Conservation (phyloP, 2,329 filamentous ascomycete genomes). For the Triangularia verruculosa region DNA sequence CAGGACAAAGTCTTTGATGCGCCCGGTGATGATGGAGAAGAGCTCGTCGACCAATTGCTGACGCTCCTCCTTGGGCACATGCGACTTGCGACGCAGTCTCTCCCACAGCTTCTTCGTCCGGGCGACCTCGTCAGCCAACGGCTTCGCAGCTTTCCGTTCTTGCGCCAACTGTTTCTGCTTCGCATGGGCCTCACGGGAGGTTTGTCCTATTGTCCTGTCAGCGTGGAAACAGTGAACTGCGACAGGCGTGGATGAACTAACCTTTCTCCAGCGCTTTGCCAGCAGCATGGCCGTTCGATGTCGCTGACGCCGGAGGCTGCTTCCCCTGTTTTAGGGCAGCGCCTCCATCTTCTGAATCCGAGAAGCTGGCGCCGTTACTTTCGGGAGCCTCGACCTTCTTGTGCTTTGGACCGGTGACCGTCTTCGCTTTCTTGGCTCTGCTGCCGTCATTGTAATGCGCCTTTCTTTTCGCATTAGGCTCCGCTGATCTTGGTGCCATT, state of each 20-base stretch:
- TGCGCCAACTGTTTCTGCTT: constrained; percentile 87
- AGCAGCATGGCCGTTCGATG: constrained; percentile 29
- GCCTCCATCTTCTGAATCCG: constrained; percentile 54
- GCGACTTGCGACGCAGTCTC: constrained; percentile 84
- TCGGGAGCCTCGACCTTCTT: constrained; percentile 37
- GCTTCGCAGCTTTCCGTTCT: constrained; percentile 90
- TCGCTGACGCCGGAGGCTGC: constrained; percentile 31
- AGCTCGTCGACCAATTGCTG: constrained; percentile 84
- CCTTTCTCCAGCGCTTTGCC: constrained; percentile 43
- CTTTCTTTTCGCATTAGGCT: constrained; percentile 55
- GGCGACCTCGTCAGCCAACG: constrained; percentile 82
- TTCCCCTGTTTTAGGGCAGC: constrained; percentile 37
- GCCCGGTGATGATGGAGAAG: constrained; percentile 85
- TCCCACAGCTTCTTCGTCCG: constrained; percentile 98
- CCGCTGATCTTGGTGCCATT: constrained; percentile 50
- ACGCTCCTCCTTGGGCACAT: constrained; percentile 85
- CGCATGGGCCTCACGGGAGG: constrained; percentile 80
- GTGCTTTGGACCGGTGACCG: constrained; percentile 34
- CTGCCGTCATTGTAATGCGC: constrained; percentile 41
- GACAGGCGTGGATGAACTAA: constrained; percentile 29
- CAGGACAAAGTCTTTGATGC: constrained; percentile 92
- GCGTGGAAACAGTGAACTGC: not conserved
- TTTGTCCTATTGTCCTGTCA: constrained; percentile 47
- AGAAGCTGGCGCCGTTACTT: constrained; percentile 37
- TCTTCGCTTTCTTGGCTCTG: constrained; percentile 51